phyloP scores from a whole-genome alignment of 352 stramenopile species.

The Phytophthora citrophthora region DNA sequence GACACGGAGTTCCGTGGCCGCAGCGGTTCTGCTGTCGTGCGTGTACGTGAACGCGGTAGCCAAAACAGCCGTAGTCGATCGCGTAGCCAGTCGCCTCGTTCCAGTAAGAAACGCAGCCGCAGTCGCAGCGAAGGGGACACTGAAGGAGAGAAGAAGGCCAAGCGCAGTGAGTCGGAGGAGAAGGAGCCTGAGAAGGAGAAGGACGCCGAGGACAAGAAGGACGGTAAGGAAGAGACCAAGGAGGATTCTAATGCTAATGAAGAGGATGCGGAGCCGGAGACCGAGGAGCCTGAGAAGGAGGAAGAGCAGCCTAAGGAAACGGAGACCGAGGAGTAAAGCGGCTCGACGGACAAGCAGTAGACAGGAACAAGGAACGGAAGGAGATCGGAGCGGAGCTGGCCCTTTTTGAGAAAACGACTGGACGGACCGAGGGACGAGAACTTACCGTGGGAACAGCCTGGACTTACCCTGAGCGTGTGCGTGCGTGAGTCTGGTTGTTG shows the following conservation, averaged over 20 bases:
- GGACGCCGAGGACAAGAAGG: slow-evolving; percentile 17
- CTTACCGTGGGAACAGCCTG: slow-evolving; percentile 27
- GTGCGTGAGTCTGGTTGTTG: slow-evolving; percentile 49
- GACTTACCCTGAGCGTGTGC: slow-evolving; percentile 30
- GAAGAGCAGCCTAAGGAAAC: slow-evolving; percentile 17
- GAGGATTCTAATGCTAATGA: slow-evolving; percentile 11
- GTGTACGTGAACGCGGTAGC: slow-evolving; percentile 53
- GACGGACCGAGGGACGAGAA: slow-evolving; percentile 25
- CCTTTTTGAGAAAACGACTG: slow-evolving; percentile 30
- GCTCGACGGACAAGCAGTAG: slow-evolving; percentile 13
- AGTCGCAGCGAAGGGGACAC: slow-evolving; percentile 40
- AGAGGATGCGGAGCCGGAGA: slow-evolving; percentile 20
- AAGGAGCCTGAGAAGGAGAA: slow-evolving; percentile 23
- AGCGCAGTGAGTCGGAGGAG: slow-evolving; percentile 44
- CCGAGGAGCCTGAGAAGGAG: slow-evolving; percentile 7
- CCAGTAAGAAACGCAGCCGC: slow-evolving; percentile 43
- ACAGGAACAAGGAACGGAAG: slow-evolving; percentile 10
- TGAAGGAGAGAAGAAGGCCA: slow-evolving; percentile 40
- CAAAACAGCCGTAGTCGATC: slow-evolving; percentile 51
- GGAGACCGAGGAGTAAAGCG: slow-evolving; percentile 14
- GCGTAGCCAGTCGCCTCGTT: slow-evolving; percentile 42
- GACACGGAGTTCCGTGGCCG: slow-evolving; percentile 64
- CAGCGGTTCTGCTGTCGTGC: slow-evolving; percentile 41
- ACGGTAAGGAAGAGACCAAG: slow-evolving; percentile 21
- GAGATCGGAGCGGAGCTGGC: slow-evolving; percentile 12